Evolutionary conservation across 1,139 yeast species (phyloP), one percentile per base, ranked within the genome.

Genomic region (Taphrina confusa): DNA sequence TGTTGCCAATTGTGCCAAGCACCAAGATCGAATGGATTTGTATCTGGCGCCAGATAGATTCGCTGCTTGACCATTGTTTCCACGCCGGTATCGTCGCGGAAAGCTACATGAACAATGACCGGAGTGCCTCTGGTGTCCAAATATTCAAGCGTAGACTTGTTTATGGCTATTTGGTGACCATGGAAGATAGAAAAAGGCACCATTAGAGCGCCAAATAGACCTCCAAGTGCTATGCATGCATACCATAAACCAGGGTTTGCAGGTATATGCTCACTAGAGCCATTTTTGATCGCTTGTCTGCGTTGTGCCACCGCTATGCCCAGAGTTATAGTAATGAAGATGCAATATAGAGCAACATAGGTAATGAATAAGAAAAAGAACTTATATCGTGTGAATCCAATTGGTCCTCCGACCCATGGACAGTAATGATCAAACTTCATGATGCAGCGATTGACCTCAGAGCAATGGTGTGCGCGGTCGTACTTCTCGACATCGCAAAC

Each of bases 331-430:
- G 75, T 55, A 8, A 69, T 57, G 52, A 80, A 69, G 1, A 74
- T 49, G 1, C 81, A 71, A 61, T 80, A 81, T 0, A 78, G 14
- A 1, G 81, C 71, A 1, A 82, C 73, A 67, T 84, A 82, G 3
- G 78, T 56, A 46, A 89, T 72, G 69, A 85, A 84, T 70, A 89
- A 96, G 11, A 89, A 69, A 69, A 89, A 91, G 68, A 77, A 80
- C 72, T 87, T 85, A 68, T 85, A 85, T 71, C 91, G 91, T 44
- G 76, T 76, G 70, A 78, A 85, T 0, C 98, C 98, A 64, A 92
- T 82, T 66, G 96, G 88, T 3, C 81, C 77, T 8, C 92, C 83
- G 65, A 92, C 85, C 97, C 97, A 91, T 0, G 95, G 95, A 70
- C 98, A 92, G 73, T 87, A 95, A 69, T 92, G 98, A 73, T 76